Conservation (phyloP, 306 rosid genomes). For the Malus domestica region ASM211411v1 NC_041801.1:13785001-13785500, state of each 20-base stretch:
- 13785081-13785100: not conserved
- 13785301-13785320: constrained; percentile 14
- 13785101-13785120: not conserved
- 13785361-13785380: constrained; percentile 43
- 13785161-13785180: not conserved
- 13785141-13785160: constrained; percentile 24
- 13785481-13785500: constrained; percentile 30
- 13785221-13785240: constrained; percentile 43
- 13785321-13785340: constrained; percentile 57
- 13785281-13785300: constrained; percentile 21
- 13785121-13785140: constrained; percentile 18
- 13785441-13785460: constrained; percentile 41
- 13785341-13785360: constrained; percentile 44
- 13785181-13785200: not conserved
- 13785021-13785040: not conserved
- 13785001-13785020: not conserved
- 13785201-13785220: not conserved
- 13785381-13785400: constrained; percentile 38
- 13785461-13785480: constrained; percentile 59
- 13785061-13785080: not conserved
- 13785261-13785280: constrained; percentile 58
- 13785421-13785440: constrained; percentile 29
- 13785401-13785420: constrained; percentile 41
- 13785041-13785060: not conserved
- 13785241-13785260: constrained; percentile 46